Percentiles rank a stretch among this genome's conserved stretches.
Evolutionary conservation across 73 alveolate genomes (phyloP).

Genomic region (Blepharisma japonicum): DNA sequence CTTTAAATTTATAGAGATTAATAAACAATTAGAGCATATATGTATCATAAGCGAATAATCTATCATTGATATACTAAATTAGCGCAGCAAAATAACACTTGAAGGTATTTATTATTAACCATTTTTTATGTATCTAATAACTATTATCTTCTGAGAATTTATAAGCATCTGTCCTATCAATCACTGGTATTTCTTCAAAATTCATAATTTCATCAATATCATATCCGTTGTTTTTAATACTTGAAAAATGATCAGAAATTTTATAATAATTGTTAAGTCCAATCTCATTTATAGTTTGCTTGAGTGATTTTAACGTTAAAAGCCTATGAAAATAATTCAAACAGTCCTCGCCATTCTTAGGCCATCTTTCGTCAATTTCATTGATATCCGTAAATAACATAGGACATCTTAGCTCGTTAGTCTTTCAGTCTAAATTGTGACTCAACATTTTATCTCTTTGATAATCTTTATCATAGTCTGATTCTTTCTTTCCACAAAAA

Average conservation of each 20-base stretch:
- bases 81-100: too few relatives aligned
- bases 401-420: slow-evolving; percentile 33
- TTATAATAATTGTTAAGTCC: slow-evolving; percentile 26
- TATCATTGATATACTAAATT: too few relatives aligned
- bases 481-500: slow-evolving; percentile 34
- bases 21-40: too few relatives aligned
- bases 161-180: too few relatives aligned
- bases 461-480: slow-evolving; percentile 26
- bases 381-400: slow-evolving; percentile 35
- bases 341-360: slow-evolving; percentile 28
- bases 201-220: neutral
- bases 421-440: slow-evolving; percentile 30
- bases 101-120: too few relatives aligned
- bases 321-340: slow-evolving; percentile 27
- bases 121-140: too few relatives aligned
- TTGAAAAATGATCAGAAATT: slow-evolving; percentile 29
- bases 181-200: too few relatives aligned
- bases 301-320: neutral
- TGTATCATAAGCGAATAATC: too few relatives aligned
- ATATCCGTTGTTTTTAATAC: neutral
- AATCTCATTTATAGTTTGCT: slow-evolving; percentile 4
- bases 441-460: neutral
- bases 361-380: slow-evolving; percentile 43
- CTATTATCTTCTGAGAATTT: too few relatives aligned
- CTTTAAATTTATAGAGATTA: too few relatives aligned